Evolutionary conservation across 2,329 filamentous ascomycete genomes (phyloP), one percentile per base, ranked within the genome.

Genomic region (Cytospora chrysosperma): DNA sequence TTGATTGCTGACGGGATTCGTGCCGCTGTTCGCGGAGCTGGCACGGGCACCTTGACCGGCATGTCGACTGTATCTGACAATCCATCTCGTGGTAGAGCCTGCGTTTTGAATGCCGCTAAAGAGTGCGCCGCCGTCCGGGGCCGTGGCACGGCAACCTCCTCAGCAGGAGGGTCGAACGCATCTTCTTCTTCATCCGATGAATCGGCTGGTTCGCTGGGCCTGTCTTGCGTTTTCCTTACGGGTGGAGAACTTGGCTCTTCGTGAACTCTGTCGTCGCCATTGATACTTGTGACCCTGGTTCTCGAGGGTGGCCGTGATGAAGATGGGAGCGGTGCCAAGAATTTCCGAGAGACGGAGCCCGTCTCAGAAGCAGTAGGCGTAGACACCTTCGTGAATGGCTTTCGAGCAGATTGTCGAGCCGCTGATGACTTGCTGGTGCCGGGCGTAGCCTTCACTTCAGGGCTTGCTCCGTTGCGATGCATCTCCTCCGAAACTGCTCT

Each of bases 121-220:
- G 53, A 13, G 21, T n/a, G 27, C 24, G 26, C 34, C 6, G n/a
- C 34, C 26, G 51, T 19, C 21, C 40, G 27, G 19, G 37, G 53
- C 15, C 15, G 27, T 50, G 51, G 37, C 17, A 28, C 27, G 5
- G 28, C 51, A 24, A 30, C 28, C 27, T 32, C 28, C 21, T 26
- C 27, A 26, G 54, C 17, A 13, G 59, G 59, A 8, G 59, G 59
- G n/a, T 61, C 51, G 26, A 55, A 61, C 21, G 59, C 32, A 10
- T 55, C 37, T 21, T 37, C 47, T 24, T 61, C 59, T 13, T 61
- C 58, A 55, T 55, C 59, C n/a, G 59, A 55, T 4, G 51, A 61
- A 17, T 49, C 51, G 6, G 17, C 26, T 21, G 49, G 59, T 34
- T 34, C 49, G 7, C 28, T 37, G 34, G 55, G 50, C 37, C 51